Percentiles rank a stretch among this genome's conserved stretches.
phyloP scores from a whole-genome alignment of 495 filamentous ascomycete genomes.

The Tuber indicum region DNA sequence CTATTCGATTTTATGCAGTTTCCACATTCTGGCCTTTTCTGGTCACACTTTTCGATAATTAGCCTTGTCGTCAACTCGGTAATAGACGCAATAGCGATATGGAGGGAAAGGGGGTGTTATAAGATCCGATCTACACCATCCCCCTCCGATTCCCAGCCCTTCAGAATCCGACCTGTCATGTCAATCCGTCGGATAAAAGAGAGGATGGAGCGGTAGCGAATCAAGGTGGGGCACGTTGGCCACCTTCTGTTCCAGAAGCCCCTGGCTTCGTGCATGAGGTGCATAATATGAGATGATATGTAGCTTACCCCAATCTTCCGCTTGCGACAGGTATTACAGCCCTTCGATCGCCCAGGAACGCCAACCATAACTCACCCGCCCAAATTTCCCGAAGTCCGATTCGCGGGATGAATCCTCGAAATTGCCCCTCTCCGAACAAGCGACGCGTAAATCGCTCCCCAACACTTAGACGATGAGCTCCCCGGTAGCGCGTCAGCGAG shows the following conservation, averaged over 20 bases:
- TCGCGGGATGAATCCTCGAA: neutral
- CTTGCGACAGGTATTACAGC: slow-evolving; percentile 1
- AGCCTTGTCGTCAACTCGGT: neutral
- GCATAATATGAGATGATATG: neutral
- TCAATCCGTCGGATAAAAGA: neutral
- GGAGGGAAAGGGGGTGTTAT: neutral
- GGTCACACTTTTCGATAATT: neutral
- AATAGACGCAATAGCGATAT: neutral
- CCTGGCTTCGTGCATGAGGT: neutral
- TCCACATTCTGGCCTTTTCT: neutral
- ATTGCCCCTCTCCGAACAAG: neutral
- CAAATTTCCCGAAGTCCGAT: neutral
- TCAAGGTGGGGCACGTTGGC: neutral
- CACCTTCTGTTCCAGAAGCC: neutral
- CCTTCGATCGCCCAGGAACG: slow-evolving; percentile 1
- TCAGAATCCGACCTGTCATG: neutral
- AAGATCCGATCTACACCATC: neutral
- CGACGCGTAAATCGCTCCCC: neutral
- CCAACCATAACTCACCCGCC: neutral
- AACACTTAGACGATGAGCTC: neutral
- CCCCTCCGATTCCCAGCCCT: neutral
- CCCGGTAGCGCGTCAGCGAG: neutral
- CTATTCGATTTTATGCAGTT: slow-evolving; percentile 1
- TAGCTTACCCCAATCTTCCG: neutral
- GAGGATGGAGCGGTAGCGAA: neutral